Percentiles rank a stretch among this genome's conserved stretches.
phyloP scores from a whole-genome alignment of 208 protist species.

The Tritrichomonas foetus region DNA sequence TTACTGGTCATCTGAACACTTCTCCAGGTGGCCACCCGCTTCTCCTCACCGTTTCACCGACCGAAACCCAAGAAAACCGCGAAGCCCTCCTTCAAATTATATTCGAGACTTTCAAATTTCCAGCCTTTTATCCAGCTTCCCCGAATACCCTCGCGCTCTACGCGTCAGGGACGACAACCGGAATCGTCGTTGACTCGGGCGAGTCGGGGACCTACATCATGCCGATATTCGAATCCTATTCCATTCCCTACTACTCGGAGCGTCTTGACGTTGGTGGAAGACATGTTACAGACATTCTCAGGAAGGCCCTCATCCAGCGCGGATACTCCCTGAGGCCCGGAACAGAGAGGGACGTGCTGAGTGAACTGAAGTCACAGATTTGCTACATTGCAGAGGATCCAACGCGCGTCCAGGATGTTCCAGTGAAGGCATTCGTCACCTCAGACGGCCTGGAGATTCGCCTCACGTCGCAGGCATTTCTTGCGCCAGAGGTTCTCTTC shows the following conservation, averaged over 20 bases:
- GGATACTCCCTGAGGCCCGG: conserved; percentile 58
- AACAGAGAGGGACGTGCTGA: conserved; percentile 61
- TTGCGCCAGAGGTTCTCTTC: conserved; percentile 64
- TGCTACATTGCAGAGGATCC: conserved; percentile 64
- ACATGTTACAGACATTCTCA: conserved; percentile 63
- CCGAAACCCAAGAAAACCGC: conserved; percentile 71
- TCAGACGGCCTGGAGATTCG: conserved; percentile 64
- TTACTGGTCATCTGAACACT: too few species aligned
- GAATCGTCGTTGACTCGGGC: conserved; percentile 81
- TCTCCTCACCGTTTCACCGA: conserved; percentile 69
- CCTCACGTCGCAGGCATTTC: conserved; percentile 59
- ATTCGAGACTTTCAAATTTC: conserved; percentile 71
- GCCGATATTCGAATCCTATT: conserved; percentile 81
- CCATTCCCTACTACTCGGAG: conserved; percentile 53
- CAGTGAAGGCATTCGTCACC: conserved; percentile 50
- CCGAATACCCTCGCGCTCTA: conserved; percentile 80
- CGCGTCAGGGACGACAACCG: conserved; percentile 70
- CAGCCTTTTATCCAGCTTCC: conserved; percentile 70
- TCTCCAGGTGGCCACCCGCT: conserved; percentile 71
- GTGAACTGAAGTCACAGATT: conserved; percentile 72
- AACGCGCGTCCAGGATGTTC: conserved; percentile 51
- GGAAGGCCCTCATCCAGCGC: conserved; percentile 57
- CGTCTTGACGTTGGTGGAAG: conserved; percentile 64
- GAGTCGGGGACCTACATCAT: conserved; percentile 86
- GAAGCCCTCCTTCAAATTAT: conserved; percentile 76